Evolutionary conservation across 2,329 filamentous ascomycete genomes (phyloP).

Genomic region (Coleophoma crateriformis): DNA sequence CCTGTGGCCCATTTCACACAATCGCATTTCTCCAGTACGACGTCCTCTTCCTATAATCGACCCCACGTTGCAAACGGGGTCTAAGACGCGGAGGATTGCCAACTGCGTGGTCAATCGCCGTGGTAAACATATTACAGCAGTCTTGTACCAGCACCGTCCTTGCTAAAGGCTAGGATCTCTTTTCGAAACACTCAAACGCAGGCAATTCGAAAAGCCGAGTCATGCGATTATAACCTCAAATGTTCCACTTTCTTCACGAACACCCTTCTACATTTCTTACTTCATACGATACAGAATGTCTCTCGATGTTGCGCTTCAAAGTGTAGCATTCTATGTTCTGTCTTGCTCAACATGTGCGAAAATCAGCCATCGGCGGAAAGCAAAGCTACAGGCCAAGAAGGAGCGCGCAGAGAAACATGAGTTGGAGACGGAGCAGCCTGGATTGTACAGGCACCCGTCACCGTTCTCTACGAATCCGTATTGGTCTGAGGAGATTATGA

Average conservation of each 20-base stretch:
- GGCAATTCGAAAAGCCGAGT: constrained; percentile 4
- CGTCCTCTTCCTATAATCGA: no score
- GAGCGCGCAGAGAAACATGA: constrained; percentile 61
- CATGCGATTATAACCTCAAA: constrained; percentile 16
- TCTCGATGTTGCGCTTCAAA: constrained; percentile 60
- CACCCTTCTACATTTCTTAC: background rate
- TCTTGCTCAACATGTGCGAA: constrained; percentile 76
- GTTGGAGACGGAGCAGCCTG: constrained; percentile 64
- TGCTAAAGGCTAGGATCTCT: constrained; percentile 7
- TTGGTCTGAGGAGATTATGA: constrained; percentile 80
- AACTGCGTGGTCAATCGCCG: background rate
- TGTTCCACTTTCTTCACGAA: background rate
- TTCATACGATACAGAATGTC: constrained; percentile 32
- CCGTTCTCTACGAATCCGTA: constrained; percentile 84
- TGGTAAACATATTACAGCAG: background rate
- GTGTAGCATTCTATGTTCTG: constrained; percentile 71
- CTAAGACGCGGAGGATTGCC: background rate
- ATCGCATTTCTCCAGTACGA: no score
- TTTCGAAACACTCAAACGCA: constrained; percentile 12
- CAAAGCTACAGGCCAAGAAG: constrained; percentile 63
- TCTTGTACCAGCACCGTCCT: background rate
- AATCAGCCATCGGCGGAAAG: constrained; percentile 62
- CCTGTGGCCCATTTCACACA: no score
- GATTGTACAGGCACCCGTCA: constrained; percentile 70
- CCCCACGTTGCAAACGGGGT: background rate